phyloP scores from a whole-genome alignment of 148 eudicot genomes.

The Polygonum maritimum region DNA sequence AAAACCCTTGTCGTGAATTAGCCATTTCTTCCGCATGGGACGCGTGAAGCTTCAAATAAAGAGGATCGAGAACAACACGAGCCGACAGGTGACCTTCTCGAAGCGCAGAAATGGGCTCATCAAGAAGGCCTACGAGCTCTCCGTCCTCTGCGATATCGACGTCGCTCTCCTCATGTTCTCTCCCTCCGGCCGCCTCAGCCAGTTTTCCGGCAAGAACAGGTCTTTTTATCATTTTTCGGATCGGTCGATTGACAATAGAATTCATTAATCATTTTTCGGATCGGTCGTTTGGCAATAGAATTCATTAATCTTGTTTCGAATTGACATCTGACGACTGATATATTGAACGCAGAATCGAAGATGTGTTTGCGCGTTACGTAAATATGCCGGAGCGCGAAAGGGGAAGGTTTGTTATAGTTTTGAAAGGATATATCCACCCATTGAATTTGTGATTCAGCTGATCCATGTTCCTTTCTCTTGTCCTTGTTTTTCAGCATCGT shows the following conservation, averaged over 20 bases:
- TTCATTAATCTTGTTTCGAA: no score
- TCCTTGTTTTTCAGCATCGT: background rate
- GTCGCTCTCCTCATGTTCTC: conserved; percentile 75
- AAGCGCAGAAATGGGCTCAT: conserved; percentile 78
- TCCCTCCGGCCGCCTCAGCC: conserved; percentile 59
- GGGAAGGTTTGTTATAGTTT: conserved; percentile 30
- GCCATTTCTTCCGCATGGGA: conserved; percentile 31
- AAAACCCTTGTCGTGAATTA: no score
- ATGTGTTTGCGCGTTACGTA: conserved; percentile 51
- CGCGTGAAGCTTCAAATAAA: conserved; percentile 66
- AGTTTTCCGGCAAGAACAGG: conserved; percentile 68
- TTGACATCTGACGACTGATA: no score
- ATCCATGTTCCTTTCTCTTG: background rate
- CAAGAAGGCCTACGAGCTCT: conserved; percentile 74
- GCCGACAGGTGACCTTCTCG: conserved; percentile 85
- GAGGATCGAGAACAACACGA: conserved; percentile 62
- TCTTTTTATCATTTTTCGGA: background rate
- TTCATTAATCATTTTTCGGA: no score
- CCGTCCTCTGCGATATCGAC: conserved; percentile 71
- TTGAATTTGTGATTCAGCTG: background rate
- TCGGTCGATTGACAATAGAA: no score
- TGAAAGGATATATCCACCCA: no score
- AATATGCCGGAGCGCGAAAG: conserved; percentile 50
- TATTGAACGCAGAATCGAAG: conserved; percentile 42
- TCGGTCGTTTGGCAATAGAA: no score